Base-by-base conservation (phyloP, 164 flowering plant species). In the Stephania japonica region DNA sequence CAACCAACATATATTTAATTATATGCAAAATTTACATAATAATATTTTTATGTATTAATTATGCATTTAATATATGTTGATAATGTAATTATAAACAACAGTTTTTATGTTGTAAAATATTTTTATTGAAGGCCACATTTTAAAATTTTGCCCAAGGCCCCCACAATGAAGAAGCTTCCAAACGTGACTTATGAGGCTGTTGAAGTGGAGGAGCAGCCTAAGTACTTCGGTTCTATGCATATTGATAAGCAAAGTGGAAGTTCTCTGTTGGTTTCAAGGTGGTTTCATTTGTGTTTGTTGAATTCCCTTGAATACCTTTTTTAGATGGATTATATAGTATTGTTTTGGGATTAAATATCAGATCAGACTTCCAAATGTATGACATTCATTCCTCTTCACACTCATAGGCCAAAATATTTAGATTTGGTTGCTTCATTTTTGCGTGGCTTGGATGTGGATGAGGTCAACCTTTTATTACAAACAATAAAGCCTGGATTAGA, bases 361-460 rank as follows among this genome's bases (percentile, higher is more conserved):
- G 14, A 41, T 67, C 3, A 19, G n/a, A 67, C 7, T 18, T 59
- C 19, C 64, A 19, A 6, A 7, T n/a, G 5, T n/a, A 18, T 59
- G 68, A 75, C 65, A 19, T 7, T 64, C 11, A 32, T 25, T 27
- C 42, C 27, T 27, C 23, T 65, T 43, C 76, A 70, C 64, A 64
- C 68, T 59, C 68, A 73, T 89, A 96, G 99, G 86, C 93, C 90
- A 47, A 84, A 81, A 18, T 78, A 91, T 41, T 79, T 91, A 75
- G 98, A 93, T 78, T 79, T 96, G 81, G 97, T 90, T 7, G 87
- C 83, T 69, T 85, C 97, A 26, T 81, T 90, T 76, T 80, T 90
- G 74, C 97, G 97, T 75, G 98, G 97, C 38, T 79, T 96, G 75
- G 83, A 81, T 80, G 77, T 79, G 26, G 50, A 87, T 65, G 89